These are phyloP conservation scores for Saturnispora mendoncae DNA, from an alignment of 805 yeast genomes.

Conservation along the genomic window DNA sequence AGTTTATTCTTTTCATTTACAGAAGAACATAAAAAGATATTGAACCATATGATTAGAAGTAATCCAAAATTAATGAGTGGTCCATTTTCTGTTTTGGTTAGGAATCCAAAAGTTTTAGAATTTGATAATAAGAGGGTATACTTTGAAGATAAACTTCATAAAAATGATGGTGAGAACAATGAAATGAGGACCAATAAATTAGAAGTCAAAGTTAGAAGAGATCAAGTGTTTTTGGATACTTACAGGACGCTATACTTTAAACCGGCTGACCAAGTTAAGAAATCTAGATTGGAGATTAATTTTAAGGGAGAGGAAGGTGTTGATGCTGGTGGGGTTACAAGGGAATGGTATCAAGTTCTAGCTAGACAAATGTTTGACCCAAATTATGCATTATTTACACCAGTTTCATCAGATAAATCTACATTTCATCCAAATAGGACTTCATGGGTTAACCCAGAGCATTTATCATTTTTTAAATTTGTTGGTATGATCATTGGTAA, in stretches of 20 bases:
- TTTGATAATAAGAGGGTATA: slow-evolving; percentile 89
- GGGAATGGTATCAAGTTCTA: slow-evolving; percentile 96
- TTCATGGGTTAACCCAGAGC: slow-evolving; percentile 89
- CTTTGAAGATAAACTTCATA: slow-evolving; percentile 67
- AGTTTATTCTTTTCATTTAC: slow-evolving; percentile 77
- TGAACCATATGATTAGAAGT: slow-evolving; percentile 84
- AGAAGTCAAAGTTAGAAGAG: slow-evolving; percentile 67
- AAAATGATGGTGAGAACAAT: slow-evolving; percentile 32
- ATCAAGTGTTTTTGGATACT: slow-evolving; percentile 86
- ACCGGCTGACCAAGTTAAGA: slow-evolving; percentile 60
- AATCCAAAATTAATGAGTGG: slow-evolving; percentile 95
- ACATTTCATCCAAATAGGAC: slow-evolving; percentile 94
- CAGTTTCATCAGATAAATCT: slow-evolving; percentile 85
- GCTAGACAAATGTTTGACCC: slow-evolving; percentile 95
- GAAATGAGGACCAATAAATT: slow-evolving; percentile 33
- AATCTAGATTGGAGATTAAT: slow-evolving; percentile 65
- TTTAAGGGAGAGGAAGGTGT: slow-evolving; percentile 93
- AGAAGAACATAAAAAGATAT: slow-evolving; percentile 74
- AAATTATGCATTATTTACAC: slow-evolving; percentile 83
- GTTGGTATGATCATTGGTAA: slow-evolving; percentile 92
- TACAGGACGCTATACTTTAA: slow-evolving; percentile 77
- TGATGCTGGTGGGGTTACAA: slow-evolving; percentile 96
- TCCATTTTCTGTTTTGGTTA: slow-evolving; percentile 81
- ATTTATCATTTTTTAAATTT: slow-evolving; percentile 84
- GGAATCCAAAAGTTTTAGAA: slow-evolving; percentile 82